Evolutionary conservation across 2,329 filamentous ascomycete species (phyloP).

Genomic region (Chrysoporthe austroafricana): DNA sequence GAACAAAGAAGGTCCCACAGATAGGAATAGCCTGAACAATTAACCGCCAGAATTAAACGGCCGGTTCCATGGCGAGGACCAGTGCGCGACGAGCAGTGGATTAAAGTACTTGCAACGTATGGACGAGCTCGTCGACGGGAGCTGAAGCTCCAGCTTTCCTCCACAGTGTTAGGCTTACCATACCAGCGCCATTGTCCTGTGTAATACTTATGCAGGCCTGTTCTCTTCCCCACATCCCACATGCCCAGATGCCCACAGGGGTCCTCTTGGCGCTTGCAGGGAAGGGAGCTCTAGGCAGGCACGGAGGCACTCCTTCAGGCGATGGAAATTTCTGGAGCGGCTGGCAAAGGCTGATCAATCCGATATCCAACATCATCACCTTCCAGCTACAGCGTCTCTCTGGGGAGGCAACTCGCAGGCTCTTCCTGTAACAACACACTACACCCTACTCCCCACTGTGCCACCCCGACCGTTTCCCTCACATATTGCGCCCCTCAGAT

Average conservation of each 20-base stretch:
- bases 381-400: neutral
- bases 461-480: neutral
- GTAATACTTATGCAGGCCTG: neutral
- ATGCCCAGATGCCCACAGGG: neutral
- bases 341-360: slow-evolving; percentile 17
- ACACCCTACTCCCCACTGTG: neutral
- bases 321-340: slow-evolving; percentile 16
- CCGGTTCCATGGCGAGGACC: neutral
- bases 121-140: neutral
- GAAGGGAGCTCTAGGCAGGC: slow-evolving; percentile 2
- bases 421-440: slow-evolving; percentile 1
- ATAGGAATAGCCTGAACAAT: no score
- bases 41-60: neutral
- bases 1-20: neutral
- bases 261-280: slow-evolving; percentile 5
- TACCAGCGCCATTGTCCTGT: neutral
- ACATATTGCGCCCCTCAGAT: neutral
- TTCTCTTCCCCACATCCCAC: slow-evolving; percentile 10
- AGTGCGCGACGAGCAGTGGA: neutral
- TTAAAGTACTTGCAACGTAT: no score
- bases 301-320: neutral
- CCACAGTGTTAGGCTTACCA: no score
- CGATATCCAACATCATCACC: slow-evolving; percentile 4
- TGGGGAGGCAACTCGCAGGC: slow-evolving; percentile 2
- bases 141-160: neutral